These are phyloP conservation scores for Pichia sp. DNA, from an alignment of 1,139 yeast species.

Conservation along the genomic window DNA sequence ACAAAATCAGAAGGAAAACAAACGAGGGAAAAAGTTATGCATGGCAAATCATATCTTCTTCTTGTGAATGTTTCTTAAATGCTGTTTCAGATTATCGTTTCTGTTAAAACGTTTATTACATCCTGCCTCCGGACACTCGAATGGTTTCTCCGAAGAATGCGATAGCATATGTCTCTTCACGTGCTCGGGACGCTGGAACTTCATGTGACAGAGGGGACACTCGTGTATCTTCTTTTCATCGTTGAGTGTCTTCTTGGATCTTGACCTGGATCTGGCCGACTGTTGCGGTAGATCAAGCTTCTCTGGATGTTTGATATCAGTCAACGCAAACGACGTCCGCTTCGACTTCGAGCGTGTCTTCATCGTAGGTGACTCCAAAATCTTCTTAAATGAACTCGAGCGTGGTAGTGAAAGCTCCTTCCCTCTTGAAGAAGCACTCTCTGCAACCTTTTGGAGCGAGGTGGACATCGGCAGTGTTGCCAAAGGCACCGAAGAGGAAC, in stretches of 20 bases:
- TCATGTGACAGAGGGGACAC: constrained; percentile 72
- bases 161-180: constrained; percentile 85
- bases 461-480: background rate
- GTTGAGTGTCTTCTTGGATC: constrained; percentile 38
- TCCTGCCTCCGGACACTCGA: constrained; percentile 63
- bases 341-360: constrained; percentile 13
- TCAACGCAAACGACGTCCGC: constrained; percentile 2
- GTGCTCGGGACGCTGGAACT: constrained; percentile 88
- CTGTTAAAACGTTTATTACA: constrained; percentile 79
- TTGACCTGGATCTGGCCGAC: constrained; percentile 32
- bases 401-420: background rate
- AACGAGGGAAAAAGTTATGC: background rate
- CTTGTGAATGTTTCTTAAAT: constrained; percentile 59
- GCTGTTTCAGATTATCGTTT: constrained; percentile 66
- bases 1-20: background rate
- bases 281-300: constrained; percentile 31
- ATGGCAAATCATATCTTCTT: constrained; percentile 17
- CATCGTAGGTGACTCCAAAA: constrained; percentile 9
- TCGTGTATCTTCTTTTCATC: constrained; percentile 61
- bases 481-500: constrained; percentile 10
- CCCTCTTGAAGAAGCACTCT: background rate
- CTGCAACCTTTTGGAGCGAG: constrained; percentile 15
- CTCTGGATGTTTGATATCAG: constrained; percentile 23
- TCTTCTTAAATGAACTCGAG: background rate
- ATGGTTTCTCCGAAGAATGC: constrained; percentile 86